These are phyloP conservation scores for Penicillium cataractarum DNA, from an alignment of 495 filamentous ascomycete genomes.

Conservation along the genomic window DNA sequence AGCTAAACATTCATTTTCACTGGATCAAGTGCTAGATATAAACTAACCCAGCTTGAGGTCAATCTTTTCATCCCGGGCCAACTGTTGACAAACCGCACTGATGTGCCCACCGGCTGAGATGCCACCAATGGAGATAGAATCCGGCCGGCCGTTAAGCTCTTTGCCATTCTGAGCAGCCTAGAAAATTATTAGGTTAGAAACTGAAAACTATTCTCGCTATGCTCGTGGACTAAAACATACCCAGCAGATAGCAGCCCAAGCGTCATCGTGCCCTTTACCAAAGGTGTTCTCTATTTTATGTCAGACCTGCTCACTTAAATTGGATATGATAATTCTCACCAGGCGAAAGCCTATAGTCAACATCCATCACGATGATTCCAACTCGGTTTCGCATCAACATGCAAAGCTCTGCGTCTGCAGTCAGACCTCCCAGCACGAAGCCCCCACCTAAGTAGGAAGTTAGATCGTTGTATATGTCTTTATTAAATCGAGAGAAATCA, in stretches of 20 bases:
- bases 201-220: not conserved
- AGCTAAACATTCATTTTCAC: not conserved
- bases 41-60: not conserved
- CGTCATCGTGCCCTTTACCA: not conserved
- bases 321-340: not conserved
- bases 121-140: not conserved
- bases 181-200: not conserved
- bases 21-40: not conserved
- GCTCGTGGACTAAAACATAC: not conserved
- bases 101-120: not conserved
- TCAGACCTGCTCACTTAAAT: not conserved
- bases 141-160: not conserved
- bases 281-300: not conserved
- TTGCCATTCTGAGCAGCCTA: not conserved
- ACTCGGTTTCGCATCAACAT: not conserved
- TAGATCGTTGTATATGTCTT: not conserved
- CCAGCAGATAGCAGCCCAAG: not conserved
- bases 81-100: not conserved
- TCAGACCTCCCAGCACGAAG: not conserved
- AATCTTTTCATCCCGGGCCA: not conserved
- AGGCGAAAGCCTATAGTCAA: not conserved
- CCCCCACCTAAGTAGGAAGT: not conserved
- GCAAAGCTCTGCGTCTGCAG: slow-evolving; percentile 4
- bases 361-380: slow-evolving; percentile 1
- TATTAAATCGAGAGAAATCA: not conserved